These are phyloP conservation scores for Apiotrichum montevideense DNA, from an alignment of 1,284 basidiomycete genomes.

Conservation along the genomic window DNA sequence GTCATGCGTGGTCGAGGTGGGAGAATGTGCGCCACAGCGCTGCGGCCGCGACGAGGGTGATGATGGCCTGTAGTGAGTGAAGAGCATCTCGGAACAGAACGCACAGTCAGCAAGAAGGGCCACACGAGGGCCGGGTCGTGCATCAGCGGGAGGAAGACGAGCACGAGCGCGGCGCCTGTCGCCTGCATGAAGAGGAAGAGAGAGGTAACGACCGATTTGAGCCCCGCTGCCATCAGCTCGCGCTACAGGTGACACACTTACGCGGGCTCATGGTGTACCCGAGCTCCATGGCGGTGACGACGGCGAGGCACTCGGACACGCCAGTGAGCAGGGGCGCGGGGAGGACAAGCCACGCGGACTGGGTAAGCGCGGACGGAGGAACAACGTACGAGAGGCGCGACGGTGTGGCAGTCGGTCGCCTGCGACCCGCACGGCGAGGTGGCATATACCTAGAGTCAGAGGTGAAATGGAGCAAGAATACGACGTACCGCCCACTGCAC, in stretches of 20 bases:
- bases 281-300: conserved; percentile 27
- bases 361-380: too few relatives aligned
- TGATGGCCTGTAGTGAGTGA: not conserved
- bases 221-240: conserved; percentile 10
- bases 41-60: conserved; percentile 14
- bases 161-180: conserved; percentile 15
- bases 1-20: conserved; percentile 16
- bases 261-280: conserved; percentile 28
- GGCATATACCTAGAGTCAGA: conserved; percentile 14
- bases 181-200: conserved; percentile 27
- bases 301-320: conserved; percentile 22
- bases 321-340: conserved; percentile 24
- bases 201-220: conserved; percentile 25
- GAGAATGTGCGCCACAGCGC: conserved; percentile 19
- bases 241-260: conserved; percentile 5
- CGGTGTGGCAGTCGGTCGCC: conserved; percentile 18
- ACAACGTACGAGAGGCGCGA: conserved; percentile 8
- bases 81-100: too few relatives aligned
- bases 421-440: conserved; percentile 25
- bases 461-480: too few relatives aligned
- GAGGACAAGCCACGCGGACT: conserved; percentile 26
- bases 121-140: conserved; percentile 25
- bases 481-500: conserved; percentile 8
- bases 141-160: conserved; percentile 25
- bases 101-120: conserved; percentile 20